phyloP scores from a whole-genome alignment of 2,329 filamentous ascomycete species.

The Sclerotinia trifoliorum region DNA sequence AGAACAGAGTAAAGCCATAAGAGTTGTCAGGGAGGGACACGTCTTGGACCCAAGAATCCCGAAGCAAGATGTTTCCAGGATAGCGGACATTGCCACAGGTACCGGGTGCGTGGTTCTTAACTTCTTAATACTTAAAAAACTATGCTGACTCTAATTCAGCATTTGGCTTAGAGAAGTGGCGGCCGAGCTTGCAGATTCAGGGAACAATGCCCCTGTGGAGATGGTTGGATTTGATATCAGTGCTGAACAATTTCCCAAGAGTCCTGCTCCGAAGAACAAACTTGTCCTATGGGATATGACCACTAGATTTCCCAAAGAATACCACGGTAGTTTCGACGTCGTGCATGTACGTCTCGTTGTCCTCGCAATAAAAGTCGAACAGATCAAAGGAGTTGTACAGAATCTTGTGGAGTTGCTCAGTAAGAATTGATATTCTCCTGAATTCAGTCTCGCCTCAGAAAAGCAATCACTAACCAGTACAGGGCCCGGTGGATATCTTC shows the following conservation, averaged over 20 bases:
- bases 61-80: background rate
- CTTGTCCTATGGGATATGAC: slow-evolving; percentile 2
- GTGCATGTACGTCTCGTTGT: background rate
- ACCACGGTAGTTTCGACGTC: background rate
- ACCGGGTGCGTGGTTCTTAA: background rate
- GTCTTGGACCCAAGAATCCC: slow-evolving; percentile 5
- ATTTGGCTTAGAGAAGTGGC: background rate
- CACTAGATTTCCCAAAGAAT: background rate
- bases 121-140: background rate
- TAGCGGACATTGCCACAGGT: slow-evolving; percentile 8
- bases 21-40: background rate
- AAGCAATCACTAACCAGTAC: background rate
- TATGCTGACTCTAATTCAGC: background rate
- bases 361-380: background rate
- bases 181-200: background rate
- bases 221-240: background rate
- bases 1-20: background rate
- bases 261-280: background rate
- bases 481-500: background rate
- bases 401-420: background rate
- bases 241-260: background rate
- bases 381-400: background rate
- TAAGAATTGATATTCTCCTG: background rate
- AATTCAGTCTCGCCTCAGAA: background rate
- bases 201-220: background rate